Base-by-base conservation (phyloP, 345 rosid species). In the Orychophragmus violaceus region DNA sequence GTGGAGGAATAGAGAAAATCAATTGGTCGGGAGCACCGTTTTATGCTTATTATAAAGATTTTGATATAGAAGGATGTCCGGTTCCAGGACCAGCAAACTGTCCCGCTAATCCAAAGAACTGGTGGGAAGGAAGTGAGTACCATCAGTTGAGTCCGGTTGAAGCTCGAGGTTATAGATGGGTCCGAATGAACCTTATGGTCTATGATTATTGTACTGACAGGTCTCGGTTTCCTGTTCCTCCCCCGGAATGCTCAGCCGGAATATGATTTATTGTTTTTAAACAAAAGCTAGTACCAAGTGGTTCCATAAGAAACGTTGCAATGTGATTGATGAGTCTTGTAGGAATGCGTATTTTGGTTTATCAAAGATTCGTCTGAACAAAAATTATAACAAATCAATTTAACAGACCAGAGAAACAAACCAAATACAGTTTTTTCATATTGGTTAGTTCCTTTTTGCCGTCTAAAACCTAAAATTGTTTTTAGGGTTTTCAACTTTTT, bases 1-100 rank as follows among this genome's bases (percentile, higher is more conserved):
- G 97, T 63, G 98, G 98, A 9, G 98, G 98, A 13, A 62, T 84
- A 0, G 97, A 89, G 77, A 90, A 93, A 66, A 93, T 88, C 18
- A 67, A 90, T 70, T 93, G 98, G 98, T 80, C 81, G 21, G 82
- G 82, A 74, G 96, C 98, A 0, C 98, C 97, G 0, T 93, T 93
- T 66, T 75, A 74, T 30, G 90, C 98, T 8, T 86, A 87, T 45
- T 88, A 93, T 79, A 87, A 68, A 77, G 94, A 90, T 79, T 90
- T 93, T 25, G 94, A 89, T 71, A 88, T 90, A 10, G 97, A 93
- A 63, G 97, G 89, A 17, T 93, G 98, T 69, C 64, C 91, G 0
- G 79, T 85, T 33, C 97, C 98, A 0, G 95, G 97, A 39, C 93
- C 95, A 2, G 71, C 77, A 0, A 22, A 52, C 48, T 92, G 98